phyloP scores from a whole-genome alignment of 177 flowering plant species.

The Telopea speciosissima region DNA sequence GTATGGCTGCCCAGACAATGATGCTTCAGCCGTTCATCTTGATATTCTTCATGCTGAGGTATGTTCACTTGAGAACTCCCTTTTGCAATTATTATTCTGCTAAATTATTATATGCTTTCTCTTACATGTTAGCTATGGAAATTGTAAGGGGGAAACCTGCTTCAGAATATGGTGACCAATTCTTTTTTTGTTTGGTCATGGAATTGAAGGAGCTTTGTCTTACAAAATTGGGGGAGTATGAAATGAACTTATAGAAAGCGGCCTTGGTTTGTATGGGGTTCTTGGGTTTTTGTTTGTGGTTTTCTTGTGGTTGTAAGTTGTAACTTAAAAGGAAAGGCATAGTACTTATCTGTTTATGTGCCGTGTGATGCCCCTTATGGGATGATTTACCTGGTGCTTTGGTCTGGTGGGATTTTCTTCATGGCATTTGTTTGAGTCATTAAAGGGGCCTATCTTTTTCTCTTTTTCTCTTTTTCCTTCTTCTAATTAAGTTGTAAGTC shows the following conservation, averaged over 20 bases:
- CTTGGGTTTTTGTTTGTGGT: not conserved
- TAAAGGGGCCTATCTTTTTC: not conserved
- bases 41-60: slow-evolving; percentile 96
- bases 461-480: not conserved
- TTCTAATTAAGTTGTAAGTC: not conserved
- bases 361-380: not conserved
- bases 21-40: slow-evolving; percentile 92
- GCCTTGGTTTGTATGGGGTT: not conserved
- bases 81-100: not conserved
- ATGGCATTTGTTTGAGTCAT: not conserved
- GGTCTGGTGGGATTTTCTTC: not conserved
- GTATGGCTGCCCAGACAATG: slow-evolving; percentile 76
- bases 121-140: not conserved
- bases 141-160: not conserved
- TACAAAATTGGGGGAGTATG: not conserved
- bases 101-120: not conserved
- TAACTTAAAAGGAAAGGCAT: no score
- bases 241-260: not conserved
- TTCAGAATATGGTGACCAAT: not conserved
- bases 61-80: slow-evolving; percentile 1
- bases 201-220: not conserved
- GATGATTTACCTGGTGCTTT: not conserved
- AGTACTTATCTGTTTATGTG: not conserved
- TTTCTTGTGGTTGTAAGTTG: not conserved
- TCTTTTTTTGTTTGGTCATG: not conserved